Evolutionary conservation across 2,329 filamentous ascomycete species (phyloP).

Genomic region (Arthrinium phaeospermum): DNA sequence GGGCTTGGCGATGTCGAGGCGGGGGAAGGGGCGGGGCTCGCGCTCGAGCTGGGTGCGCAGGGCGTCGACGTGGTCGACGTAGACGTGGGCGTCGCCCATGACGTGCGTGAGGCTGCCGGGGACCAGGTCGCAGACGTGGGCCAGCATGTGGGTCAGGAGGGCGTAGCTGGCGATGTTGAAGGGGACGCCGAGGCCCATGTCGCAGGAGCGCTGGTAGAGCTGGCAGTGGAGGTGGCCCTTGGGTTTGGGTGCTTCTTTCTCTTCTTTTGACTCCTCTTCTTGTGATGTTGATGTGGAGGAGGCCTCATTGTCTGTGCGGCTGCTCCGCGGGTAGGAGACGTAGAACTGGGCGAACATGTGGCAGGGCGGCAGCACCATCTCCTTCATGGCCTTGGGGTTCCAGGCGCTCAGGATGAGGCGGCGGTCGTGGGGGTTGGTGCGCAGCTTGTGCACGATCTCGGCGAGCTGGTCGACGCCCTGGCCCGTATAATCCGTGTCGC

Average conservation of each 20-base stretch:
- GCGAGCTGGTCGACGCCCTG: constrained; percentile 93
- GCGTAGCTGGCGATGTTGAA: constrained; percentile 98
- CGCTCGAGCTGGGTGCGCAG: constrained; percentile 79
- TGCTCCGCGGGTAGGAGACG: constrained; percentile 71
- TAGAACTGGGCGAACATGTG: constrained; percentile 99
- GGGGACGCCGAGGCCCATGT: constrained; percentile 96
- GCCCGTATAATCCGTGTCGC: constrained; percentile 80
- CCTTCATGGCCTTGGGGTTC: constrained; percentile 84
- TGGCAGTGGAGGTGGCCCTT: constrained; percentile 82
- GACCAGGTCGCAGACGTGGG: constrained; percentile 81
- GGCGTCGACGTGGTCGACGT: constrained; percentile 89
- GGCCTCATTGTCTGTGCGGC: too few relatives aligned
- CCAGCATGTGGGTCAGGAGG: constrained; percentile 92
- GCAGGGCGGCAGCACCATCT: constrained; percentile 92
- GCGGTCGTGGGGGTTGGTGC: constrained; percentile 83
- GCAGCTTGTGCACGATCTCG: constrained; percentile 86
- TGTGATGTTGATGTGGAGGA: constrained; percentile 29
- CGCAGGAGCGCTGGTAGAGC: constrained; percentile 91
- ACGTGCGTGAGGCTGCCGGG: constrained; percentile 91
- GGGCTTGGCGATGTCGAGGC: constrained; percentile 72
- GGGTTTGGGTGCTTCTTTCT: constrained; percentile 29
- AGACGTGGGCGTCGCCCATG: constrained; percentile 98
- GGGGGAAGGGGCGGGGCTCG: constrained; percentile 82
- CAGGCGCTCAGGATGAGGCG: constrained; percentile 91
- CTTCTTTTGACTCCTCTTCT: constrained; percentile 31